Evolutionary conservation across 2,329 filamentous ascomycete species (phyloP), one percentile per base, ranked within the genome.

Genomic region (Purpureocillium takamizusanense): DNA sequence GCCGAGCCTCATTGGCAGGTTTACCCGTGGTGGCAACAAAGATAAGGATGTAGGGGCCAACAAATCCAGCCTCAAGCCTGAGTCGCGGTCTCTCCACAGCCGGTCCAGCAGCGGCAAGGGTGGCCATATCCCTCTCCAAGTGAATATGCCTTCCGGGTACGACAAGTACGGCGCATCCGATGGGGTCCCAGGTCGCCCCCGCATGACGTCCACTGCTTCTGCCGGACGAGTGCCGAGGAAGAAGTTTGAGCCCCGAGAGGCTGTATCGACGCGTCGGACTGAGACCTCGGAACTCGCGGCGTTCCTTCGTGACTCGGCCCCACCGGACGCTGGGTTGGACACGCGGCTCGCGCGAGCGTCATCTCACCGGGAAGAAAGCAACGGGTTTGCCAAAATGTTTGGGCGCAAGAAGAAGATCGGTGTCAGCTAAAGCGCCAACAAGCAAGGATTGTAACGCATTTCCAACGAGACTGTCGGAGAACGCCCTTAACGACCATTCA

Each of bases 241-340:
- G 60, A 72, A 60, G 49, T 80, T 72, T 49, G 72, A 77, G 53
- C 69, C 75, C 3, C 67, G 74, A 33, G 74, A 78, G 4, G 61
- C 73, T 3, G 59, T 25, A 10, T 25, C 63, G 28, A 57, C 56
- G 7, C 60, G 59, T n/a, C 57, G 57, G 32, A 83, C 61, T n/a
- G 59, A 63, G 33, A 87, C 81, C 2, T 72, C 74, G 14, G 83
- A 87, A 36, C 60, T 90, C 33, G 83, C 85, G 1, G 76, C 78
- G 37, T 90, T 90, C 55, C 62, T 92, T 25, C 75, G 72, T 38
- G 77, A 78, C 50, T 83, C 81, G 12, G 79, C 70, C 27, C 83
- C 83, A 3, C 78, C 81, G 1, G 37, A 41, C 2, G 50, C 59
- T 17, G 46, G 55, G 18, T 41, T 52, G 8, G 45, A 49, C 12